Conservation (phyloP, 225 moss, liverwort and hornwort genomes). For the Polytrichum formosum region DNA sequence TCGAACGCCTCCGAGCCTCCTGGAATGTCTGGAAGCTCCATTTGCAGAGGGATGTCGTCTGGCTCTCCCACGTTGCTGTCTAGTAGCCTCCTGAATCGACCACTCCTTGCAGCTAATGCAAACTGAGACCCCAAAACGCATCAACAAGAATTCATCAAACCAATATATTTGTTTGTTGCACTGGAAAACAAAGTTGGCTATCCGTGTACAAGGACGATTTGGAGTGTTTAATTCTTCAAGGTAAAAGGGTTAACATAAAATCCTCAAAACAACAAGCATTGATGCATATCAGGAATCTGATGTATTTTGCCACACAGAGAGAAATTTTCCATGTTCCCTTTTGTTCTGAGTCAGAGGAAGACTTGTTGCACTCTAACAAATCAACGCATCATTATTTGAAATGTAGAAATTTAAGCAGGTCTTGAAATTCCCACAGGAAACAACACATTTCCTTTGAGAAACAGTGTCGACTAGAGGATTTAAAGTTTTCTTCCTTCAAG, state of each 20-base stretch:
- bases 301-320: no score
- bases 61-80: slow-evolving; percentile 10
- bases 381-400: no score
- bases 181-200: no score
- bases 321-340: no score
- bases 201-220: not conserved
- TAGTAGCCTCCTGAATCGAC: slow-evolving; percentile 36
- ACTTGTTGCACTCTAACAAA: no score
- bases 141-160: not conserved
- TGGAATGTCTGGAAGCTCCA: slow-evolving; percentile 34
- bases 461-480: no score
- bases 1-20: slow-evolving; percentile 49
- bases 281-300: not conserved
- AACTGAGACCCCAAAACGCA: slow-evolving; percentile 13
- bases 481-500: no score
- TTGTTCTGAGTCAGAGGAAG: no score
- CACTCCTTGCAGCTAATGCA: slow-evolving; percentile 40
- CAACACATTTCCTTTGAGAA: no score
- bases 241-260: not conserved
- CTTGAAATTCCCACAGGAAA: no score
- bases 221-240: not conserved
- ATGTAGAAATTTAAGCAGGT: no score
- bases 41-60: slow-evolving; percentile 13
- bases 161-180: no score
- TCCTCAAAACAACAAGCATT: not conserved